Percentiles rank a stretch among this genome's conserved stretches.
Evolutionary conservation across 192 early-diverging fungal species (phyloP).

Genomic region (Gigaspora rosea): DNA sequence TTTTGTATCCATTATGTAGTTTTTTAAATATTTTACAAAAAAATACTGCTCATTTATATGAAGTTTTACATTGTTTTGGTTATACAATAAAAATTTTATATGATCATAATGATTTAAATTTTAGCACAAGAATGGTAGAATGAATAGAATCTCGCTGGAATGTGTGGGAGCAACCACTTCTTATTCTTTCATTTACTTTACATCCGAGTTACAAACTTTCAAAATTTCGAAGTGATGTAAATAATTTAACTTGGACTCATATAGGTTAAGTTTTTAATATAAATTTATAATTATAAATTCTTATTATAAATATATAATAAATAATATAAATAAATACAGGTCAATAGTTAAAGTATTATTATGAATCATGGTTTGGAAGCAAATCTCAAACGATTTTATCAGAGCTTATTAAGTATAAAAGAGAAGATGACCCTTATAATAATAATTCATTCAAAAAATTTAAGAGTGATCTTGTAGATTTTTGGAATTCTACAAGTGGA

Average conservation of each 20-base stretch:
- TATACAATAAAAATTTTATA: neutral
- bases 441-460: slow-evolving; percentile 17
- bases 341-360: slow-evolving; percentile 20
- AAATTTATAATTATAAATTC: no score
- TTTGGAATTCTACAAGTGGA: slow-evolving; percentile 3
- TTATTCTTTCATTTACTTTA: neutral
- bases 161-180: neutral
- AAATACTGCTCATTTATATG: neutral
- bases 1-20: neutral
- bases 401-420: slow-evolving; percentile 14
- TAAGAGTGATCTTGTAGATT: slow-evolving; percentile 2
- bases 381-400: neutral
- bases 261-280: no score
- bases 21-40: slow-evolving; percentile 11
- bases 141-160: neutral
- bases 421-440: slow-evolving; percentile 11
- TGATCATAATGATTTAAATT: neutral
- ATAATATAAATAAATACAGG: no score
- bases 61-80: slow-evolving; percentile 10
- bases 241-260: neutral
- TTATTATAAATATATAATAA: no score
- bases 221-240: neutral
- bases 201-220: neutral
- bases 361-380: neutral
- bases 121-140: neutral